Percentiles rank a stretch among this genome's conserved stretches.
phyloP scores from a whole-genome alignment of 2,329 filamentous ascomycete genomes.

The Arthrobotrys pseudoclavata region DNA sequence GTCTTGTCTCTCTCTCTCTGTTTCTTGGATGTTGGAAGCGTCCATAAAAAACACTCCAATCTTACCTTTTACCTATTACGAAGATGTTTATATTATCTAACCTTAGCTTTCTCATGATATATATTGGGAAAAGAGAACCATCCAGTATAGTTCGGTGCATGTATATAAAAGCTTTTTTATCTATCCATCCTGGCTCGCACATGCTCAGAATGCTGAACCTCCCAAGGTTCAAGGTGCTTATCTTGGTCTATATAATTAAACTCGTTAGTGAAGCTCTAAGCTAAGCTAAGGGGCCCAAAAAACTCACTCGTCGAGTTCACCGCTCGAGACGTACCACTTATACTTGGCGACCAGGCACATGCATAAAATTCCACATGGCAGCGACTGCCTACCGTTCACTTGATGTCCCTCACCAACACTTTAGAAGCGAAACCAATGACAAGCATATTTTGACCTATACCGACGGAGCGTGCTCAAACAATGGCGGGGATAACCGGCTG shows the following conservation, averaged over 20 bases:
- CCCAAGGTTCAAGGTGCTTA: no score
- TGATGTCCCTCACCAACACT: constrained; percentile 17
- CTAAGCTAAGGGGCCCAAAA: no score
- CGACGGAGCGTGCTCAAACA: constrained; percentile 69
- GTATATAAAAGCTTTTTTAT: not conserved
- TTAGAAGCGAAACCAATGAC: constrained; percentile 64
- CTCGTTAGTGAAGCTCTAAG: no score
- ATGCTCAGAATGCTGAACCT: no score
- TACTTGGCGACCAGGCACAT: no score
- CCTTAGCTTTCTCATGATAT: constrained; percentile 3
- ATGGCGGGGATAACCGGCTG: constrained; percentile 65
- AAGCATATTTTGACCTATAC: constrained; percentile 67
- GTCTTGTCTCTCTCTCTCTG: not conserved
- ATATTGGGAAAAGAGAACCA: not conserved
- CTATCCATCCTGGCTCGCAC: no score
- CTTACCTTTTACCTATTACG: constrained; percentile 18
- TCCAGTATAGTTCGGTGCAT: not conserved
- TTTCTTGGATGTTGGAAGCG: not conserved
- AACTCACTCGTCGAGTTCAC: no score
- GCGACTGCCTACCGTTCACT: no score
- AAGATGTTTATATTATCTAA: constrained; percentile 15
- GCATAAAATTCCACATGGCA: no score
- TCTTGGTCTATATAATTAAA: no score
- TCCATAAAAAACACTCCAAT: constrained; percentile 19
- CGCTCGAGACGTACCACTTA: no score